These are phyloP conservation scores for Bryoerythrophyllum caledonicum DNA, from an alignment of 225 moss, liverwort and hornwort genomes.

Conservation along the genomic window DNA sequence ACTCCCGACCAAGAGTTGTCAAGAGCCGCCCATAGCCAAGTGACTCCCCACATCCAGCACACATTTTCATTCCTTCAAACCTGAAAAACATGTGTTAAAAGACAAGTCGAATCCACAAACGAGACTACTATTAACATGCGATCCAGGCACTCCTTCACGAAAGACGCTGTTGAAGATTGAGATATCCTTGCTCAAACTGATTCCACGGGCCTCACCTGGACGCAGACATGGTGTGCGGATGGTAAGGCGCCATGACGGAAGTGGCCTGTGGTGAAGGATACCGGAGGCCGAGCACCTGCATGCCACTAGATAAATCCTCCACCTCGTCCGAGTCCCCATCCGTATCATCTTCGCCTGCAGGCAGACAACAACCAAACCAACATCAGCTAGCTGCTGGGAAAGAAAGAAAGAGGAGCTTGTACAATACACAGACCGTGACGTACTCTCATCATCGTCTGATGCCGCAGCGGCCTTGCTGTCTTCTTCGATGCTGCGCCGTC, in stretches of 20 bases:
- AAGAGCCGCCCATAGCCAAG: slow-evolving; percentile 71
- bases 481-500: slow-evolving; percentile 27
- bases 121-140: too few species aligned
- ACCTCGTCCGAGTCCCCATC: slow-evolving; percentile 38
- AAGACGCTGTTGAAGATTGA: not conserved
- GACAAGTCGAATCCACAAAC: not conserved
- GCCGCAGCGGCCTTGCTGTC: slow-evolving; percentile 21
- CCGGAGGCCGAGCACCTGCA: slow-evolving; percentile 48
- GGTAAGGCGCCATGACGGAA: slow-evolving; percentile 38
- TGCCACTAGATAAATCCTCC: slow-evolving; percentile 25
- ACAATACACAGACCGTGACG: slow-evolving; percentile 1
- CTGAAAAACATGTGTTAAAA: slow-evolving; percentile 19
- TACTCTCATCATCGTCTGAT: slow-evolving; percentile 51
- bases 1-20: slow-evolving; percentile 76
- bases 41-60: slow-evolving; percentile 72
- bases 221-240: slow-evolving; percentile 37
- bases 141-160: not conserved
- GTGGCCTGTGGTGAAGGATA: slow-evolving; percentile 54
- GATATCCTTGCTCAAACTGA: too few species aligned
- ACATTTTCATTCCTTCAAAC: slow-evolving; percentile 33
- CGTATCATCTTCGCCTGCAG: slow-evolving; percentile 30
- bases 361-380: slow-evolving; percentile 11
- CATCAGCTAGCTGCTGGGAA: not conserved
- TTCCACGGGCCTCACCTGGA: slow-evolving; percentile 37
- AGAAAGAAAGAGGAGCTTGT: not conserved